phyloP scores from a whole-genome alignment of 345 rosid species.

The Hibiscus tridactylites region DNA sequence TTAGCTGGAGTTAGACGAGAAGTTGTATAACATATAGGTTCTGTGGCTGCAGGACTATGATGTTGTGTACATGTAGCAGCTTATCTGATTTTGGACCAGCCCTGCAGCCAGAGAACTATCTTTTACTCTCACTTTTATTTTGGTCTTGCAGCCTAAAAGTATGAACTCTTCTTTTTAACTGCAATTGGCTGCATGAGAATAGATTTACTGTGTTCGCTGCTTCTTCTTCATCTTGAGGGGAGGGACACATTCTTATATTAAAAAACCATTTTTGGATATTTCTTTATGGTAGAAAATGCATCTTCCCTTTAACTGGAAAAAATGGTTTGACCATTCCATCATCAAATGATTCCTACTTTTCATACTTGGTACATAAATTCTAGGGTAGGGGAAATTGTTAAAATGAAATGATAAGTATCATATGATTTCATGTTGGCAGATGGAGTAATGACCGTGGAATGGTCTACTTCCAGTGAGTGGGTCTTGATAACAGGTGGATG shows the following conservation, averaged over 20 bases:
- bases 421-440: slow-evolving; percentile 40
- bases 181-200: neutral
- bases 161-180: slow-evolving; percentile 9
- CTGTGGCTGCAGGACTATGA: slow-evolving; percentile 10
- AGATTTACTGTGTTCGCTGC: neutral
- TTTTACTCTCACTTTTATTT: slow-evolving; percentile 1
- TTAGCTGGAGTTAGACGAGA: slow-evolving; percentile 2
- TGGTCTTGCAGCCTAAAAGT: neutral
- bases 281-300: neutral
- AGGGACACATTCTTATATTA: neutral
- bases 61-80: neutral
- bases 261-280: neutral
- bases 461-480: slow-evolving; percentile 97
- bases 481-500: slow-evolving; percentile 85
- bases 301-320: neutral
- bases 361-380: neutral
- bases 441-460: slow-evolving; percentile 88
- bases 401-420: neutral
- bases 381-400: neutral
- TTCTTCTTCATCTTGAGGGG: neutral
- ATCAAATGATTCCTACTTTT: neutral
- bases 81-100: slow-evolving; percentile 10
- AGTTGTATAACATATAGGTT: slow-evolving; percentile 5
- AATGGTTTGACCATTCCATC: neutral
- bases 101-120: slow-evolving; percentile 9